These are phyloP conservation scores for Triticum turgidum DNA, from an alignment of 176 grass and related monocot species.

Conservation along the genomic window DNA sequence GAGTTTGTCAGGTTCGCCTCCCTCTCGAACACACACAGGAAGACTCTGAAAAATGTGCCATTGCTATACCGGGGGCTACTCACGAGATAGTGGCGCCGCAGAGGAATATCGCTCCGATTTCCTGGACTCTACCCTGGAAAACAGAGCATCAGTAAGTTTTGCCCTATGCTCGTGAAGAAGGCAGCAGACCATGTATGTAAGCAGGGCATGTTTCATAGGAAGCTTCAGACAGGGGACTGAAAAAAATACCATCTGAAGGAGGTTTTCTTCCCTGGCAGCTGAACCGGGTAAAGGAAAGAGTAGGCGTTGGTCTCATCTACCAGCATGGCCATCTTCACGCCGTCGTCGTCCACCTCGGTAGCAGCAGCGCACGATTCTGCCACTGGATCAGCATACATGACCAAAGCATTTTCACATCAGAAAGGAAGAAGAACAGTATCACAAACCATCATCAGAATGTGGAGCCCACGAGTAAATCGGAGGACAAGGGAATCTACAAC, in stretches of 20 bases:
- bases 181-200: neutral
- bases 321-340: slow-evolving; percentile 68
- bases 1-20: slow-evolving; percentile 33
- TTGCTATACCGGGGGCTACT: slow-evolving; percentile 47
- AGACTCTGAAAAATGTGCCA: neutral
- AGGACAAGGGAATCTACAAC: neutral
- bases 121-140: slow-evolving; percentile 87
- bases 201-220: neutral
- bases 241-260: slow-evolving; percentile 70
- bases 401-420: neutral
- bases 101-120: slow-evolving; percentile 96
- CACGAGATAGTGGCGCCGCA: slow-evolving; percentile 84
- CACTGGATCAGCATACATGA: slow-evolving; percentile 22
- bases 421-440: neutral
- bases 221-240: slow-evolving; percentile 11
- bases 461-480: neutral
- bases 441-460: neutral
- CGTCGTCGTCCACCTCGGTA: slow-evolving; percentile 53
- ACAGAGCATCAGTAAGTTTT: slow-evolving; percentile 19
- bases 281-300: slow-evolving; percentile 74
- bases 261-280: slow-evolving; percentile 63
- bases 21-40: neutral
- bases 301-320: slow-evolving; percentile 83
- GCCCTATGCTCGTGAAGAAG: neutral
- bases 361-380: slow-evolving; percentile 68